Evolutionary conservation across 176 grass and related monocot genomes (phyloP).

Genomic region (Ananas comosus): DNA sequence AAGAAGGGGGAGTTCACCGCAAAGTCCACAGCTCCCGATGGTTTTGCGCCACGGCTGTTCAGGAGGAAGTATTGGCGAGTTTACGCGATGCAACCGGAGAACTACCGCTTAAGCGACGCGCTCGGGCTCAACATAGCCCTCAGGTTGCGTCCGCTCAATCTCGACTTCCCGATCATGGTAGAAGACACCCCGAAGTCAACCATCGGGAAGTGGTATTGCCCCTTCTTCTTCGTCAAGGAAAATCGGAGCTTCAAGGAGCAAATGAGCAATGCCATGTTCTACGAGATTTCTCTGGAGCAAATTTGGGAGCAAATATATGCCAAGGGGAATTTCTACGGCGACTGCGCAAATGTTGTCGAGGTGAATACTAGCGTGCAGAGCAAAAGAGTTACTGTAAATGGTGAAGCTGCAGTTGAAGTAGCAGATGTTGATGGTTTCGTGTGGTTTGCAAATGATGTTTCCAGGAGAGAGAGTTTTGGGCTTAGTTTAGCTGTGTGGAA

Average conservation of each 20-base stretch:
- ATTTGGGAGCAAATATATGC: slow-evolving; percentile 26
- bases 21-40: slow-evolving; percentile 1
- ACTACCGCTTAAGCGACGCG: slow-evolving; percentile 9
- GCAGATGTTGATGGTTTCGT: slow-evolving; percentile 29
- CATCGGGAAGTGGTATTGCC: slow-evolving; percentile 35
- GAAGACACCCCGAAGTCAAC: background rate
- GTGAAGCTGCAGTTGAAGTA: slow-evolving; percentile 8
- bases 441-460: slow-evolving; percentile 39
- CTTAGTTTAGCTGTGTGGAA: slow-evolving; percentile 44
- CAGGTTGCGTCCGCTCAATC: slow-evolving; percentile 9
- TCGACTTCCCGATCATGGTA: background rate
- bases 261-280: slow-evolving; percentile 10
- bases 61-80: slow-evolving; percentile 29
- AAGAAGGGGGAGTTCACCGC: slow-evolving; percentile 30
- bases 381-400: slow-evolving; percentile 24
- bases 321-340: background rate
- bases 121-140: slow-evolving; percentile 17
- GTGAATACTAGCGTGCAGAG: slow-evolving; percentile 1
- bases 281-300: slow-evolving; percentile 28
- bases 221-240: slow-evolving; percentile 38
- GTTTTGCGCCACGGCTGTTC: slow-evolving; percentile 5
- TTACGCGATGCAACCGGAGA: background rate
- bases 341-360: background rate
- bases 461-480: slow-evolving; percentile 21
- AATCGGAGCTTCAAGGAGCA: slow-evolving; percentile 10